Base-by-base conservation (phyloP, 192 early-diverging fungal genomes). In the Entomortierella beljakovae region DNA sequence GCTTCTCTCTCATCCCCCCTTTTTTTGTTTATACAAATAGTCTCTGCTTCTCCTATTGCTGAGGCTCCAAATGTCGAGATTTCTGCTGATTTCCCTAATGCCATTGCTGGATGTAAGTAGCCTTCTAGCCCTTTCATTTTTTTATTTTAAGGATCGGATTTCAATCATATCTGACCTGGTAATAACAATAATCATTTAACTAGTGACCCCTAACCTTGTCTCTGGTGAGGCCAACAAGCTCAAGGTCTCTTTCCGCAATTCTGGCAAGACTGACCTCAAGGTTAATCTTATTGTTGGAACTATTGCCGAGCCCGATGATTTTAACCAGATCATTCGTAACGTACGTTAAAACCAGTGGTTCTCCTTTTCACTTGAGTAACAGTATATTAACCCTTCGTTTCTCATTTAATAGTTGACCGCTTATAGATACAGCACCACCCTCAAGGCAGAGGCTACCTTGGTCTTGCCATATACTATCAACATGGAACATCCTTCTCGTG, bases 241-340 rank as follows among this genome's bases (percentile, higher is more conserved):
- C 50, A 64, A 70, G 56, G 67, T 79, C 37, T 70, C 66, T 57
- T 79, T 79, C 67, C 61, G 57, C 31, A 79, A 79, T 68, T 48
- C 75, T 43, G 75, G 75, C 67, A 79, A 79, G 68, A 70, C 75
- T 7, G 75, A 79, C 28, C 62, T 70, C 61, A 79, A 79, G 64
- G 75, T 79, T 34, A 64, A 70, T 60, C 53, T 79, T 42, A 70
- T 79, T n/a, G 38, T 70, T 15, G 75, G 75, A 34, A 54, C 55
- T 40, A 40, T 79, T 49, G 75, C 61, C 33, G 75, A 79, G 68
- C 43, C 46, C 18, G 46, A 62, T 31, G 75, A 79, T 62, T 79
- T 51, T 33, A 62, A 43, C 62, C 69, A 69, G 67, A 34, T 79
- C 68, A 65, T 79, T 40, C 75, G 75, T 68, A 79, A 79, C 61